Base-by-base conservation (phyloP, 2,329 filamentous ascomycete genomes). In the Macrophomina phaseolina region DNA sequence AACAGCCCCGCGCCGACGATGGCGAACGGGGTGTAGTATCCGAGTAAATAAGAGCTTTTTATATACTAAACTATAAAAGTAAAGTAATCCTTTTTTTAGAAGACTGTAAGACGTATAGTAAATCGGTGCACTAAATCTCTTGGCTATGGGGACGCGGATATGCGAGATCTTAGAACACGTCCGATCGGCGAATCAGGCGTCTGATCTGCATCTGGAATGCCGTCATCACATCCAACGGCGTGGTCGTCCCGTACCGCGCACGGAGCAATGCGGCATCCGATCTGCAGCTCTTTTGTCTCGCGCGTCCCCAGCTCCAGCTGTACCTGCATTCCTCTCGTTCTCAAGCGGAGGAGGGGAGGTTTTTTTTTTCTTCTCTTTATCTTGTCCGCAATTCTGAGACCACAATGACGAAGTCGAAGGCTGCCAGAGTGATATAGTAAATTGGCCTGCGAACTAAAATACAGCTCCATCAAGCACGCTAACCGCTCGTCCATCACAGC, bases 121-220 rank as follows among this genome's bases (percentile, higher is more conserved):
- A 2, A 23, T 23, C 23, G 23, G 23, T 23, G 23, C 23, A 23
- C 23, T 23, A 23, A 23, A 23, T 23, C 51, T 56, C 62, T 52
- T 45, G 49, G 62, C 36, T 36, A 58, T 23, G 28, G 6, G 45
- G 40, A 23, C 28, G 51, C 45, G 32, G 63, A 65, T 58, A 40
- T 49, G 6, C n/a, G n/a, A 62, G 63, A 65, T 65, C 63, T 65
- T 46, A 56, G 51, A 48, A 9, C 12, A 30, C 4, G 12, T 40
- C 30, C 56, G 56, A 61, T 62, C 42, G 30, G 38, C 58, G 58
- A 62, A 62, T 62, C 58, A 36, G 32, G 30, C 42, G n/a, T 32
- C 34, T 46, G 63, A 65, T 65, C 52, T 51, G 34, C 63, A 38
- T 56, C 28, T 32, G 32, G 63, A 65, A 65, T 65, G 63, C 63